Conservation (phyloP, 495 filamentous ascomycete genomes). For the Aspergillus avenaceus region DNA sequence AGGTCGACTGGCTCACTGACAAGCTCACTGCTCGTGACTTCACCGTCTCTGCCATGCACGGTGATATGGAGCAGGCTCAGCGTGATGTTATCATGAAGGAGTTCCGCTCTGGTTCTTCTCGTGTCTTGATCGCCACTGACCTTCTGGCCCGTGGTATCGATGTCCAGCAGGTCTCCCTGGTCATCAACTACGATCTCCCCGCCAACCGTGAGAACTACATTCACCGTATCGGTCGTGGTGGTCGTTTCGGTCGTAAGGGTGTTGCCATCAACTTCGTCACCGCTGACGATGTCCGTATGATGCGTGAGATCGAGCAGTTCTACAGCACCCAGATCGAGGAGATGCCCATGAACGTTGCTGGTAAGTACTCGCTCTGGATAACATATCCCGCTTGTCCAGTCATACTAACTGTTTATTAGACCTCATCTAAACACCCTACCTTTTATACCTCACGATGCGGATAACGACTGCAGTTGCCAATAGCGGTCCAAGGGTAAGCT, state of each 20-base stretch:
- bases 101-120: slow-evolving; percentile 94
- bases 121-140: slow-evolving; percentile 97
- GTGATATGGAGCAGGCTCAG: slow-evolving; percentile 96
- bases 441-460: slow-evolving; percentile 40
- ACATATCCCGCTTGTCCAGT: neutral
- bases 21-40: slow-evolving; percentile 98
- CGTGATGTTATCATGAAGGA: slow-evolving; percentile 99
- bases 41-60: slow-evolving; percentile 98
- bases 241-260: slow-evolving; percentile 99
- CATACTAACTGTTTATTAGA: slow-evolving; percentile 27
- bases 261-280: slow-evolving; percentile 99
- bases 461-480: slow-evolving; percentile 40
- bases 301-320: slow-evolving; percentile 87
- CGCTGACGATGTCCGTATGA: slow-evolving; percentile 97
- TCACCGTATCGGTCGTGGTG: slow-evolving; percentile 97
- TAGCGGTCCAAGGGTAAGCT: slow-evolving; percentile 29
- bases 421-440: slow-evolving; percentile 47
- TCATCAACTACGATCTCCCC: slow-evolving; percentile 99
- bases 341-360: slow-evolving; percentile 61
- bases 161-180: slow-evolving; percentile 97
- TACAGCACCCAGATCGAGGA: slow-evolving; percentile 62
- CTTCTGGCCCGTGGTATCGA: slow-evolving; percentile 98
- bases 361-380: slow-evolving; percentile 18
- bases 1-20: slow-evolving; percentile 99
- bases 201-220: slow-evolving; percentile 99